A percentile compares a stretch with the other conserved stretches of the same genome.
phyloP scores from a whole-genome alignment of 2,329 filamentous ascomycete genomes.

The Rhinocladiella similis region DNA sequence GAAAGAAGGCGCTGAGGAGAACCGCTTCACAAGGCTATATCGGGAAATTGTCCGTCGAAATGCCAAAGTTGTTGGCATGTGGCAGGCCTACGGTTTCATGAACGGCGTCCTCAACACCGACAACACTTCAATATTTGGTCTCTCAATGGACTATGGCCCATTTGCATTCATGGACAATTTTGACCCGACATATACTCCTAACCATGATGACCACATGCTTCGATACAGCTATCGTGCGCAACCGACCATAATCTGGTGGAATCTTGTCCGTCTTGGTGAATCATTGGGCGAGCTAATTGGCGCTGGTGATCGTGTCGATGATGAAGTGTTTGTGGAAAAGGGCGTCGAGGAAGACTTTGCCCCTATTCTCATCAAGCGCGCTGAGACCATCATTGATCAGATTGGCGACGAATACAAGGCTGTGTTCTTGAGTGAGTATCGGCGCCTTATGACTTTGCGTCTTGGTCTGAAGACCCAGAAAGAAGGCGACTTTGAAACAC shows the following conservation, averaged over 20 bases:
- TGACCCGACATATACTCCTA: constrained; percentile 90
- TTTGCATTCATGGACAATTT: constrained; percentile 99
- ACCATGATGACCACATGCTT: constrained; percentile 87
- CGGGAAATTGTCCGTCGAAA: constrained; percentile 84
- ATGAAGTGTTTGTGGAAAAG: constrained; percentile 66
- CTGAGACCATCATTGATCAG: constrained; percentile 78
- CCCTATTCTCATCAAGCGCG: constrained; percentile 70
- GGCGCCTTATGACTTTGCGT: constrained; percentile 75
- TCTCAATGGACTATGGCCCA: constrained; percentile 92
- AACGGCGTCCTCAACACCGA: constrained; percentile 98
- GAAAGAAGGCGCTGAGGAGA: constrained; percentile 68
- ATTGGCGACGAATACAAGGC: constrained; percentile 84
- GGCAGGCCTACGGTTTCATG: constrained; percentile 99
- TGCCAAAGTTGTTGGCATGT: constrained; percentile 82
- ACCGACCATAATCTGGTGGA: constrained; percentile 98
- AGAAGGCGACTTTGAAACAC: constrained; percentile 72
- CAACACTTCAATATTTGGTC: constrained; percentile 86
- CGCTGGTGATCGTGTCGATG: constrained; percentile 70
- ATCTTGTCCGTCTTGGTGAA: constrained; percentile 87
- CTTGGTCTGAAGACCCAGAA: constrained; percentile 72
- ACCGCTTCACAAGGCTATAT: constrained; percentile 83
- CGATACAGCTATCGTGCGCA: constrained; percentile 94
- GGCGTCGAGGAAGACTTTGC: constrained; percentile 71
- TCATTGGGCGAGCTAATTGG: constrained; percentile 85
- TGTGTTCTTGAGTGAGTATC: constrained; percentile 87